Evolutionary conservation across 1,284 basidiomycete species (phyloP).

Genomic region (Coriolopsis trogii): DNA sequence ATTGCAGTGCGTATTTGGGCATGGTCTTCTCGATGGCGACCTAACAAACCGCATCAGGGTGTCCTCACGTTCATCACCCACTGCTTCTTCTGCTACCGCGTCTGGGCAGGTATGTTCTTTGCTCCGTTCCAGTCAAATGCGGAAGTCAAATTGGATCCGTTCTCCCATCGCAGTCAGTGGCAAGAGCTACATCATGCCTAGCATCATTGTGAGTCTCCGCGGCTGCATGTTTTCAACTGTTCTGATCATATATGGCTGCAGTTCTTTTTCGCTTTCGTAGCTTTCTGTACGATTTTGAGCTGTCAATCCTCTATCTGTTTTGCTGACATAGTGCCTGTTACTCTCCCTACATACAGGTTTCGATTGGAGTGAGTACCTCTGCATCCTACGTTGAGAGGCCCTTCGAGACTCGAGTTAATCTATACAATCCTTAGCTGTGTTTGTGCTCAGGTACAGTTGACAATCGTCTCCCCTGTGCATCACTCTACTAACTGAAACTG

Average conservation of each 20-base stretch:
- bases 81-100: constrained; percentile 1
- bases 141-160: too few relatives aligned
- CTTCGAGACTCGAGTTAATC: neutral
- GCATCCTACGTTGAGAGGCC: neutral
- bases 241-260: too few relatives aligned
- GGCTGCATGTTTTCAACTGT: too few relatives aligned
- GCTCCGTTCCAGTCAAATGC: too few relatives aligned
- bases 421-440: neutral
- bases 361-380: neutral
- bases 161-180: neutral
- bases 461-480: neutral
- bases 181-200: neutral
- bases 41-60: neutral
- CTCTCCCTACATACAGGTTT: neutral
- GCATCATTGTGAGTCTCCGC: constrained; percentile 1
- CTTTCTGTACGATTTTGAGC: too few relatives aligned
- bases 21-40: neutral
- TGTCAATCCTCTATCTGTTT: too few relatives aligned
- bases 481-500: too few relatives aligned
- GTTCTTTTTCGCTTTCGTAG: too few relatives aligned
- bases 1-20: neutral
- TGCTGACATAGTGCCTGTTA: too few relatives aligned
- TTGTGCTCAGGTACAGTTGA: neutral
- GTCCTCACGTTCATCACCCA: neutral
- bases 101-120: neutral